Conservation (phyloP, 192 early-diverging fungal species). For the Rhizoclosmatium globosum region DNA sequence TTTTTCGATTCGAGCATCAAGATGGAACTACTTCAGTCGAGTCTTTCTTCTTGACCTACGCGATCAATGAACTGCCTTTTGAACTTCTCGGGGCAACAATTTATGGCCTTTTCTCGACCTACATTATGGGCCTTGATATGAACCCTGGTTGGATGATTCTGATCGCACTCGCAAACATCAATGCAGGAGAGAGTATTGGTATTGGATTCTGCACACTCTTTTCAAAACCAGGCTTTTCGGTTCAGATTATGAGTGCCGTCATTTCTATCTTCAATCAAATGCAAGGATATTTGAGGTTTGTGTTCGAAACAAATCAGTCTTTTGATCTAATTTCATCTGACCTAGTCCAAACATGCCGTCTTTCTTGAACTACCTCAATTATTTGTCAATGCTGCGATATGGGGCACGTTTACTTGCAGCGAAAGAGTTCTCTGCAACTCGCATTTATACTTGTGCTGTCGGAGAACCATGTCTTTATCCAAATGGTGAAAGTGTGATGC, state of each 20-base stretch:
- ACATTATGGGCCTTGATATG: slow-evolving; percentile 17
- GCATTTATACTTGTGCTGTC: slow-evolving; percentile 7
- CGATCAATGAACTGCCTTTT: slow-evolving; percentile 41
- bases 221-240: slow-evolving; percentile 51
- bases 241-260: slow-evolving; percentile 51
- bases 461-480: slow-evolving; percentile 39
- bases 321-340: not conserved
- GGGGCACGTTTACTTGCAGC: slow-evolving; percentile 42
- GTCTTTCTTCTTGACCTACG: slow-evolving; percentile 50
- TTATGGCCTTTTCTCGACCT: slow-evolving; percentile 28
- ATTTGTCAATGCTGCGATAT: slow-evolving; percentile 47
- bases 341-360: slow-evolving; percentile 41
- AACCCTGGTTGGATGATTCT: slow-evolving; percentile 29
- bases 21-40: slow-evolving; percentile 51
- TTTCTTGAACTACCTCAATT: slow-evolving; percentile 50
- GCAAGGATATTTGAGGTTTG: slow-evolving; percentile 36
- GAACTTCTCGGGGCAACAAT: slow-evolving; percentile 43
- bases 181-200: slow-evolving; percentile 55
- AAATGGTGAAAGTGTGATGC: slow-evolving; percentile 45
- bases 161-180: slow-evolving; percentile 22
- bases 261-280: slow-evolving; percentile 42
- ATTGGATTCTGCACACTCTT: slow-evolving; percentile 57
- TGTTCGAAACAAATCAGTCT: not conserved
- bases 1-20: slow-evolving; percentile 47
- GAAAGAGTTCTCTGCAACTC: slow-evolving; percentile 32